These are phyloP conservation scores for Nothophoma quercina DNA, from an alignment of 2,329 filamentous ascomycete species.

Conservation along the genomic window DNA sequence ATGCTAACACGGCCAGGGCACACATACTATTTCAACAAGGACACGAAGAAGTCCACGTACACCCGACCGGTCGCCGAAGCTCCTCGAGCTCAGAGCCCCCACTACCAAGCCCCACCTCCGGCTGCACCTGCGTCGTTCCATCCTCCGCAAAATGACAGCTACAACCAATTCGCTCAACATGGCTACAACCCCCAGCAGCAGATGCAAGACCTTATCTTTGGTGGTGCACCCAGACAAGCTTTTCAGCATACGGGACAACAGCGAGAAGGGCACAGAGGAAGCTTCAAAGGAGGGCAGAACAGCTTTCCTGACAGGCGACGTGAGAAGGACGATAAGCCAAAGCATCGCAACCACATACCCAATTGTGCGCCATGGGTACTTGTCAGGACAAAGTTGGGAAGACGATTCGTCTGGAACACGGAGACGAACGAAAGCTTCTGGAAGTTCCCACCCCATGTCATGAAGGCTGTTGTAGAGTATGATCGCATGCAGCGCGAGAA, in stretches of 20 bases:
- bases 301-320: conserved; percentile 67
- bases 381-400: conserved; percentile 88
- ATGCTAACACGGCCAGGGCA: conserved; percentile 64
- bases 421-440: conserved; percentile 89
- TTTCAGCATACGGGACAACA: conserved; percentile 24
- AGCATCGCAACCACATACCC: conserved; percentile 79
- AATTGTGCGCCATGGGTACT: conserved; percentile 87
- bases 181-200: conserved; percentile 48
- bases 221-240: conserved; percentile 32
- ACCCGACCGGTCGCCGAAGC: conserved; percentile 64
- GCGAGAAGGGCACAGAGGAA: conserved; percentile 49
- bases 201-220: conserved; percentile 58
- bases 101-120: conserved; percentile 2
- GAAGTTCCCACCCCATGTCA: conserved; percentile 89
- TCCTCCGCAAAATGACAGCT: conserved; percentile 35
- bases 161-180: conserved; percentile 56
- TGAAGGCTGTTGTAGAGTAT: conserved; percentile 75
- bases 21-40: conserved; percentile 84
- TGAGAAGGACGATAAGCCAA: conserved; percentile 81
- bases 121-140: conserved; percentile 17
- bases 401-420: conserved; percentile 89
- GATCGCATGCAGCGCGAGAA: conserved; percentile 75
- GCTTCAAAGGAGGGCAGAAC: conserved; percentile 57
- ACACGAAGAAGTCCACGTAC: conserved; percentile 87
- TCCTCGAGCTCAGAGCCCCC: too few species aligned